Conservation (phyloP, 257 asterid genomes). For the Nicotiana attenuata region DNA sequence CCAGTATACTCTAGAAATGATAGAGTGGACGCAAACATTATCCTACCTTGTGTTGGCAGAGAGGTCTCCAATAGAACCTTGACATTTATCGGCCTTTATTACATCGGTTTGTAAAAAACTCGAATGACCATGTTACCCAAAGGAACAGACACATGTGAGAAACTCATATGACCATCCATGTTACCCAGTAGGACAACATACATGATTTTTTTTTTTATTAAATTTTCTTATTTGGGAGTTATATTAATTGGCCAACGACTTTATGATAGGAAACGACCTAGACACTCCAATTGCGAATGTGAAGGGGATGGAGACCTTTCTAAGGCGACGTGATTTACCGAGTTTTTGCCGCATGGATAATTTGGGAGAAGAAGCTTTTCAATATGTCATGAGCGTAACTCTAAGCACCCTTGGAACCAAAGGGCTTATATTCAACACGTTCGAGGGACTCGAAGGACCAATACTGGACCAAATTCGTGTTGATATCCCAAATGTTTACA, state of each 20-base stretch:
- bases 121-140: background rate
- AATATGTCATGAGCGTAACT: slow-evolving; percentile 28
- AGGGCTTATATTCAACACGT: slow-evolving; percentile 70
- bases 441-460: slow-evolving; percentile 51
- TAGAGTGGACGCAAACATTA: background rate
- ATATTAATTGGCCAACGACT: background rate
- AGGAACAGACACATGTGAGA: background rate
- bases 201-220: background rate
- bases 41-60: too few relatives aligned
- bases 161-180: background rate
- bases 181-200: too few relatives aligned
- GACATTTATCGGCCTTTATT: background rate
- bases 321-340: slow-evolving; percentile 69
- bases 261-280: slow-evolving; percentile 35
- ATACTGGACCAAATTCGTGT: slow-evolving; percentile 30
- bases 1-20: background rate
- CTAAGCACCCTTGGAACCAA: slow-evolving; percentile 38
- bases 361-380: slow-evolving; percentile 19
- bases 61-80: too few relatives aligned
- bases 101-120: background rate
- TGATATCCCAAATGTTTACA: slow-evolving; percentile 42
- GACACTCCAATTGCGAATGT: slow-evolving; percentile 31
- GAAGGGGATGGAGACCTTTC: slow-evolving; percentile 52
- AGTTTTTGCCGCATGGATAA: slow-evolving; percentile 38
- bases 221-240: background rate